These are phyloP conservation scores for Citeromyces hawaiiensis DNA, from an alignment of 1,139 yeast species.

Conservation along the genomic window DNA sequence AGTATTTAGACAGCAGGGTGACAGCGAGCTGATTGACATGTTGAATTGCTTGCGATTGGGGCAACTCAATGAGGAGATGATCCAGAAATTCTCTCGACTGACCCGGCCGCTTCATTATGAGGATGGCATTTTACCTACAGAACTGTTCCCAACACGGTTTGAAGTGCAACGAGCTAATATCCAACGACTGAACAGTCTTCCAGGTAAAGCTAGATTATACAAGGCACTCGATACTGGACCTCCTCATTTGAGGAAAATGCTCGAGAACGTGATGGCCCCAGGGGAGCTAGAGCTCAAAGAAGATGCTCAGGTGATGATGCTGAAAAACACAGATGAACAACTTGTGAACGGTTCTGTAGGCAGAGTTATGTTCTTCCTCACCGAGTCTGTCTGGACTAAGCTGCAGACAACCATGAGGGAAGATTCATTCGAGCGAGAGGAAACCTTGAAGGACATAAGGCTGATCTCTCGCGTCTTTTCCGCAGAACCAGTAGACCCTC, in stretches of 20 bases:
- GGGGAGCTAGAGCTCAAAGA: conserved; percentile 45
- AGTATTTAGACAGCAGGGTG: conserved; percentile 67
- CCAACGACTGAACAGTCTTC: conserved; percentile 31
- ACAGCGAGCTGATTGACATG: conserved; percentile 53
- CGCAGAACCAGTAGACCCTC: conserved; percentile 3
- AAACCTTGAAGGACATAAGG: conserved; percentile 5
- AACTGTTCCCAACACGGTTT: conserved; percentile 57
- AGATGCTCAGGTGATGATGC: conserved; percentile 94
- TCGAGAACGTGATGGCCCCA: conserved; percentile 68
- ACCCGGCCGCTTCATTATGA: conserved; percentile 40
- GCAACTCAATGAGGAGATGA: conserved; percentile 30
- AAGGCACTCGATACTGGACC: conserved; percentile 32
- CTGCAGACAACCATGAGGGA: not conserved
- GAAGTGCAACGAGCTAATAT: conserved; percentile 67
- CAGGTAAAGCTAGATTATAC: conserved; percentile 24
- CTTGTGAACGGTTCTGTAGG: conserved; percentile 93
- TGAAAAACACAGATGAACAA: conserved; percentile 77
- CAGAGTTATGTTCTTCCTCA: conserved; percentile 60
- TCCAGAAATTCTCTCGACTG: conserved; percentile 29
- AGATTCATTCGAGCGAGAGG: conserved; percentile 10
- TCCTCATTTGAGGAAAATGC: conserved; percentile 4
- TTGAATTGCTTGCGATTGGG: conserved; percentile 67
- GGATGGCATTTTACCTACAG: conserved; percentile 77
- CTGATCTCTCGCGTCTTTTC: conserved; percentile 1
- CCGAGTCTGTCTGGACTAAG: conserved; percentile 2